A percentile compares a stretch with the other conserved stretches of the same genome.
Evolutionary conservation across 2,329 filamentous ascomycete genomes (phyloP).

Genomic region (Microdochium nivale): DNA sequence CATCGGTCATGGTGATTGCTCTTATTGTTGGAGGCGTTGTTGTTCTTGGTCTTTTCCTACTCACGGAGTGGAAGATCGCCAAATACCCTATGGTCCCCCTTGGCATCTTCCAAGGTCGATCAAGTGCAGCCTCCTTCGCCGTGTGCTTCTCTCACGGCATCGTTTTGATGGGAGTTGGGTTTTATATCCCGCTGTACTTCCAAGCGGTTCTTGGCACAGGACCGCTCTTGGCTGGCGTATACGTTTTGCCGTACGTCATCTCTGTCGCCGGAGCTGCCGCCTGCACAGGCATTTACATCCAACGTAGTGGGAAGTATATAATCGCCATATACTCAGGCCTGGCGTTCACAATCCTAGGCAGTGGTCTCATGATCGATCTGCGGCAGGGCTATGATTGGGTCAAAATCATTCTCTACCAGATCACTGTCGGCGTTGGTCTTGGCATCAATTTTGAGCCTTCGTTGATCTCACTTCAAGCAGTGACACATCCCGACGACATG

Average conservation of each 20-base stretch:
- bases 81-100: conserved; percentile 48
- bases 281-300: conserved; percentile 21
- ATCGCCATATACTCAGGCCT: conserved; percentile 45
- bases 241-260: conserved; percentile 40
- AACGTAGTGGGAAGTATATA: conserved; percentile 45
- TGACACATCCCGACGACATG: conserved; percentile 49
- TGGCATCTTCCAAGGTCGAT: conserved; percentile 33
- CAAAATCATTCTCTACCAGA: conserved; percentile 44
- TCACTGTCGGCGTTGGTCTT: conserved; percentile 51
- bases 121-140: conserved; percentile 37
- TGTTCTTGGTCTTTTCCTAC: conserved; percentile 31
- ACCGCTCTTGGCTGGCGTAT: conserved; percentile 34
- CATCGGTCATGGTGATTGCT: conserved; percentile 38
- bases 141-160: conserved; percentile 16
- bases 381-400: conserved; percentile 37
- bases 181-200: conserved; percentile 51
- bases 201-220: conserved; percentile 44
- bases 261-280: conserved; percentile 24
- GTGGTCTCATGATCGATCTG: conserved; percentile 47
- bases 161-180: conserved; percentile 44
- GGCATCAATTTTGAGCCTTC: conserved; percentile 56
- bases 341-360: conserved; percentile 47
- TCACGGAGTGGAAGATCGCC: conserved; percentile 42
- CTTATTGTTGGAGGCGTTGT: conserved; percentile 37
- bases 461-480: conserved; percentile 55